Evolutionary conservation across 1,139 yeast genomes (phyloP).

Genomic region (Candida frijolesensis): DNA sequence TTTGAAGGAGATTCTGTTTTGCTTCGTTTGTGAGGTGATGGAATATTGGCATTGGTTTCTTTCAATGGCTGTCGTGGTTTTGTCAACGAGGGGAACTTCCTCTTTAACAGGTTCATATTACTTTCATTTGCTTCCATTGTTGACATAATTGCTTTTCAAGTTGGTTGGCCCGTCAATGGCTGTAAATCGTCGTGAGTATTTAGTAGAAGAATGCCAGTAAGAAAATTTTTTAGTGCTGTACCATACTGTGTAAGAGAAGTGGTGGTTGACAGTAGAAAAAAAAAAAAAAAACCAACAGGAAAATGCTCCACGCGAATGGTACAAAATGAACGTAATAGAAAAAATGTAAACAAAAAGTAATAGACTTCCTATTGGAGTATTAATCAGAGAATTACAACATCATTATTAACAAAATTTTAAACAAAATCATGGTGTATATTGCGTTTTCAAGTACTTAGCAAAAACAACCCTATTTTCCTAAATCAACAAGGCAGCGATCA

Average conservation of each 20-base stretch:
- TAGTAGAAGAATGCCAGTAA: background rate
- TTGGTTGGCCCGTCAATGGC: background rate
- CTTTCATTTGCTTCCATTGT: conserved; percentile 1
- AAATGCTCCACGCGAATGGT: background rate
- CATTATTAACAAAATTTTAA: too few species aligned
- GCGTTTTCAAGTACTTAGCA: too few species aligned
- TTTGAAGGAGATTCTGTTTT: conserved; percentile 5
- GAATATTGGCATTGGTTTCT: conserved; percentile 46
- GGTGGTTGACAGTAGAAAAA: background rate
- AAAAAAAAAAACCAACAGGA: background rate
- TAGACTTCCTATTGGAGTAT: background rate
- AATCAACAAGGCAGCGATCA: conserved; percentile 3
- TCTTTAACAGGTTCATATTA: conserved; percentile 11
- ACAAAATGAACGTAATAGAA: background rate
- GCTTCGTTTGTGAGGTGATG: conserved; percentile 29
- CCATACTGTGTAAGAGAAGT: background rate
- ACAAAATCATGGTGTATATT: too few species aligned
- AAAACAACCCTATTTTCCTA: background rate
- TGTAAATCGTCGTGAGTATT: background rate
- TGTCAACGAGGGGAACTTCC: conserved; percentile 16
- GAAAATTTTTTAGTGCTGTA: background rate
- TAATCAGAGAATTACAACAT: background rate
- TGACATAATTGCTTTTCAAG: background rate
- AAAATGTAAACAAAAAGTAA: background rate
- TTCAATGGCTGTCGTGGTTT: conserved; percentile 41